phyloP scores from a whole-genome alignment of 441 rosid species.

The Corymbia citriodora region DNA sequence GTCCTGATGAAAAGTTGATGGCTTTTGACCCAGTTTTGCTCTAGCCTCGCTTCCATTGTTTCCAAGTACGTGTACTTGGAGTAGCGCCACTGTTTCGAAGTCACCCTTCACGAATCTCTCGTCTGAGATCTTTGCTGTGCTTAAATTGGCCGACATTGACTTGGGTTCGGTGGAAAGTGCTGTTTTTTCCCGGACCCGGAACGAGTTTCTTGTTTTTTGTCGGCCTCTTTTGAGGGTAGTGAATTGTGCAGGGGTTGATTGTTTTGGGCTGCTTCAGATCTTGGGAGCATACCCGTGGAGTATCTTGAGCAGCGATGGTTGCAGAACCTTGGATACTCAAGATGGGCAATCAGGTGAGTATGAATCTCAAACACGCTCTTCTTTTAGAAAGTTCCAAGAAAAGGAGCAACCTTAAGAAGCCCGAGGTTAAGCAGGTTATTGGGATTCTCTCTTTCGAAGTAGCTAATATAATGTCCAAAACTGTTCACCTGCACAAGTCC shows the following conservation, averaged over 20 bases:
- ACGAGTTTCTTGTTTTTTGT: neutral
- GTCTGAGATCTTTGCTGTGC: neutral
- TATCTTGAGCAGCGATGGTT: conserved; percentile 49
- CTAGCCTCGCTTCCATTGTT: neutral
- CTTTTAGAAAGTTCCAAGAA: conserved; percentile 48
- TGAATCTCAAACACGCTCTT: conserved; percentile 80
- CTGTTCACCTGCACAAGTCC: conserved; percentile 77
- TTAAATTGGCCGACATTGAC: neutral
- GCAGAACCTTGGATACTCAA: conserved; percentile 88
- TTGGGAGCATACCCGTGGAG: neutral
- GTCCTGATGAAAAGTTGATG: neutral
- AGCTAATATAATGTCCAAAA: conserved; percentile 82
- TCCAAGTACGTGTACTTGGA: neutral
- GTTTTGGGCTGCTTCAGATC: neutral
- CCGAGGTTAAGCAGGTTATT: conserved; percentile 34
- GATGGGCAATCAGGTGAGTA: conserved; percentile 93
- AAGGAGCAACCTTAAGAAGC: conserved; percentile 13
- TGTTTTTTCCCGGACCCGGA: neutral
- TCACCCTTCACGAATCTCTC: neutral
- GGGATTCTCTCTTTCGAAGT: conserved; percentile 95
- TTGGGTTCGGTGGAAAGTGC: neutral
- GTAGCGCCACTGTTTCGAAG: neutral
- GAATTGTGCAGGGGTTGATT: neutral
- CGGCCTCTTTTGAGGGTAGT: neutral
- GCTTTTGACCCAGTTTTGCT: neutral